Evolutionary conservation across 768 basidiomycete genomes (phyloP), one percentile per base, ranked within the genome.

Genomic region (Tricholoma bakamatsutake): DNA sequence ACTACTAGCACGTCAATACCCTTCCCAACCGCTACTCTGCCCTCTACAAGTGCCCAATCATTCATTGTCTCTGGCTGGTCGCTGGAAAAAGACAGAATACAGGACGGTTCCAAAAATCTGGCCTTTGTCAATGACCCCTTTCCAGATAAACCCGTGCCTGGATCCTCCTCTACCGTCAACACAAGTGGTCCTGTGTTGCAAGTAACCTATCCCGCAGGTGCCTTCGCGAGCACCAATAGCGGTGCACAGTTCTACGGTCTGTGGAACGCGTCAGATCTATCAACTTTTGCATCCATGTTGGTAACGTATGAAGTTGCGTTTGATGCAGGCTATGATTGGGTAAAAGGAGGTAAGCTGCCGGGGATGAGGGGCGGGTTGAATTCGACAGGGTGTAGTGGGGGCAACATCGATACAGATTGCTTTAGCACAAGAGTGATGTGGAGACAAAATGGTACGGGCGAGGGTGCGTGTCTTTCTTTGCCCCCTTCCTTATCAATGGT

Each of bases 341-440:
- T 87, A 28, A 83, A 84, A 63, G 81, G 86, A 24, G 88, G 86
- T 18, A 90, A 90, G 71, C 77, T 91, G 9, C 89, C 89, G 10
- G 89, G 90, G 4, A 63, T 90, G 35, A 74, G 88, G 63, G 88
- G 90, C 13, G 90, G 88, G 0, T 66, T 81, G 3, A 77, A 81
- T 50, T 71, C 79, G 3, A 72, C 74, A 13, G 85, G 84, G 2
- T 90, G 89, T 66, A 83, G 82, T 28, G 90, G 88, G 24, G 90
- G 90, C 2, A 76, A 76, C 45, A 80, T 50, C 88, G 88, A 7
- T 64, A 71, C n/a, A 28, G 80, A 85, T 59, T 91, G 90, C 69
- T 90, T 90, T 67, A 88, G 83, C 61, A 71, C 82, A 15, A 72
- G 90, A 17, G 52, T 90, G 42, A 92, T 92, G 89, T 92, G 88